Percentiles rank a stretch among this genome's conserved stretches.
phyloP scores from a whole-genome alignment of 805 yeast species.

The Hanseniaspora pseudoguilliermondii region DNA sequence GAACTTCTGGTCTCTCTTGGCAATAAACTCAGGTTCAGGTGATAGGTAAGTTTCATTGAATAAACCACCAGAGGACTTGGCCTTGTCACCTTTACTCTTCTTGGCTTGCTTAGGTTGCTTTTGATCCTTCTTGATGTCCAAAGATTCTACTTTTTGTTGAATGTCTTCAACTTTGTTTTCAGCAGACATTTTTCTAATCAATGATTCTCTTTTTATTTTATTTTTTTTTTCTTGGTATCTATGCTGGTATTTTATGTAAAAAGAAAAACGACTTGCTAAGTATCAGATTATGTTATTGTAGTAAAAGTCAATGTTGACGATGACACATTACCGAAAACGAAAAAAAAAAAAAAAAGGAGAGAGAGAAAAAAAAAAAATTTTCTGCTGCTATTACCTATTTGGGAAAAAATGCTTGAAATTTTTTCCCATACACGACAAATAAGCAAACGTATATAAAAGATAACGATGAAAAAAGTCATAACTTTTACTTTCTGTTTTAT shows the following conservation, averaged over 20 bases:
- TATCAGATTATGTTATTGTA: background rate
- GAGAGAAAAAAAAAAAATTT: no score
- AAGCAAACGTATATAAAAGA: background rate
- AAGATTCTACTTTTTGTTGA: constrained; percentile 33
- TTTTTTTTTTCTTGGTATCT: no score
- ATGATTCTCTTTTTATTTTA: background rate
- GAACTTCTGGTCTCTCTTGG: constrained; percentile 63
- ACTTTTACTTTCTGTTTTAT: background rate
- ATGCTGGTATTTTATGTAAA: no score
- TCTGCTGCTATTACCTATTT: no score
- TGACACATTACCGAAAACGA: no score
- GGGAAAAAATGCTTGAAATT: no score
- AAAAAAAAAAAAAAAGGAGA: no score
- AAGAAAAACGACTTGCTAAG: background rate
- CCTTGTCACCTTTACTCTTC: constrained; percentile 34
- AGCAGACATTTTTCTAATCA: constrained; percentile 4
- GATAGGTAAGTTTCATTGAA: constrained; percentile 33
- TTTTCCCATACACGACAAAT: background rate
- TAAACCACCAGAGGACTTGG: constrained; percentile 14
- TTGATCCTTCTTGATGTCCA: constrained; percentile 22
- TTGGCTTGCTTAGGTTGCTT: constrained; percentile 26
- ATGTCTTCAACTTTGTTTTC: constrained; percentile 24
- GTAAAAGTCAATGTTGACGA: no score
- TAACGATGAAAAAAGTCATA: background rate
- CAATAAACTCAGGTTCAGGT: constrained; percentile 78